These are phyloP conservation scores for Leccinum fibrillosum DNA, from an alignment of 768 basidiomycete species.

Conservation along the genomic window DNA sequence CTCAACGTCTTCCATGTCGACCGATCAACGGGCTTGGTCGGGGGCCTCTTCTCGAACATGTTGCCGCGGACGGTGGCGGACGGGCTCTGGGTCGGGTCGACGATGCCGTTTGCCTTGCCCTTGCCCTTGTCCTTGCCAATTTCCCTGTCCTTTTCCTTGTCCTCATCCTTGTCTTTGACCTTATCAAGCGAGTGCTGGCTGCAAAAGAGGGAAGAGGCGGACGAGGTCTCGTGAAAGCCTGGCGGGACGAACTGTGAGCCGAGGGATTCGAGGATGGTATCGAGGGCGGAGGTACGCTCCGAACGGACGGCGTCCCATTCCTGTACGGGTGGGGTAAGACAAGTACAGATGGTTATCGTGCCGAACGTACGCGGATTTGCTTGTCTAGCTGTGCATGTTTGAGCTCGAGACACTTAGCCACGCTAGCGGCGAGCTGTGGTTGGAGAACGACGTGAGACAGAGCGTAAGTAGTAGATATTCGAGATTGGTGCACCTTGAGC, in stretches of 20 bases:
- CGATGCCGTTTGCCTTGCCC: conserved; percentile 32
- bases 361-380: conserved; percentile 54
- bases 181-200: conserved; percentile 58
- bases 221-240: conserved; percentile 64
- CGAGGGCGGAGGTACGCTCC: conserved; percentile 60
- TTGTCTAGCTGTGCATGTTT: conserved; percentile 59
- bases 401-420: conserved; percentile 73
- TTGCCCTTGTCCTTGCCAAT: neutral
- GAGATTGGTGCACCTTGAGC: conserved; percentile 52
- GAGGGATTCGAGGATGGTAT: conserved; percentile 68
- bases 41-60: conserved; percentile 16
- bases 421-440: conserved; percentile 61
- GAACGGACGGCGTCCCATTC: conserved; percentile 69
- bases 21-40: conserved; percentile 38
- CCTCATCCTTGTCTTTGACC: neutral
- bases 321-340: conserved; percentile 35
- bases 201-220: conserved; percentile 77
- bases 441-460: neutral
- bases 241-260: conserved; percentile 73
- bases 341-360: neutral
- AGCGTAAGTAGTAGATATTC: rapidly evolving
- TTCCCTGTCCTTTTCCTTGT: neutral
- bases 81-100: conserved; percentile 34
- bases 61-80: conserved; percentile 30
- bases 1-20: conserved; percentile 76